phyloP scores from a whole-genome alignment of 441 rosid species.

The Rhodomyrtus psidioides region DNA sequence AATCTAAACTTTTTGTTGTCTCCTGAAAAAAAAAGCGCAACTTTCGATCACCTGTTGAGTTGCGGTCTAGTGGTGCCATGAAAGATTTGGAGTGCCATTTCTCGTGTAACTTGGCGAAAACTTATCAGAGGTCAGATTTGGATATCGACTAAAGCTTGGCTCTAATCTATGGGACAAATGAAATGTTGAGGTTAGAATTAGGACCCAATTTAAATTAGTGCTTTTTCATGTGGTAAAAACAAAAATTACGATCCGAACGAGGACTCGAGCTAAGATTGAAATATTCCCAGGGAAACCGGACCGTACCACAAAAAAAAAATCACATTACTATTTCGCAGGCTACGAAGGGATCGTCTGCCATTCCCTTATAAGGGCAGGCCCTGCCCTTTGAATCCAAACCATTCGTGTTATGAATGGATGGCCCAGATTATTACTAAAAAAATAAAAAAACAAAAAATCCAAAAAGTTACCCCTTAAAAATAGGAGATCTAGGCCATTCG shows the following conservation, averaged over 20 bases:
- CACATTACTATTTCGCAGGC: neutral
- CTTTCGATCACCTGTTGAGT: accelerated
- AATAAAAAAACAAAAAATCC: no score
- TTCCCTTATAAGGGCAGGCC: no score
- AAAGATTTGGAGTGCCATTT: neutral
- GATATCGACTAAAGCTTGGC: neutral
- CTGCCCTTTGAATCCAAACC: no score
- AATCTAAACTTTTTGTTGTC: neutral
- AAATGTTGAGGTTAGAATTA: neutral
- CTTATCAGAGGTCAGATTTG: neutral
- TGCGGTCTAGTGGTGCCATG: accelerated
- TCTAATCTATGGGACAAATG: neutral
- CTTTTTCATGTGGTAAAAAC: neutral
- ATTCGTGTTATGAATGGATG: no score
- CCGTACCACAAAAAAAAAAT: neutral
- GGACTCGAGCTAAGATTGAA: neutral
- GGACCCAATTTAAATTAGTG: neutral
- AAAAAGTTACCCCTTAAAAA: no score
- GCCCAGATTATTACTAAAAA: no score
- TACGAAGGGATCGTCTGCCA: no score
- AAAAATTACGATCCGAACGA: neutral
- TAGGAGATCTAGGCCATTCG: no score
- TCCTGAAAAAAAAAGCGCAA: neutral
- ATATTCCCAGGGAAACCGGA: neutral
- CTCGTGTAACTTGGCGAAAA: neutral